phyloP scores from a whole-genome alignment of 2,329 filamentous ascomycete species.

The Fusarium xyrophilum region DNA sequence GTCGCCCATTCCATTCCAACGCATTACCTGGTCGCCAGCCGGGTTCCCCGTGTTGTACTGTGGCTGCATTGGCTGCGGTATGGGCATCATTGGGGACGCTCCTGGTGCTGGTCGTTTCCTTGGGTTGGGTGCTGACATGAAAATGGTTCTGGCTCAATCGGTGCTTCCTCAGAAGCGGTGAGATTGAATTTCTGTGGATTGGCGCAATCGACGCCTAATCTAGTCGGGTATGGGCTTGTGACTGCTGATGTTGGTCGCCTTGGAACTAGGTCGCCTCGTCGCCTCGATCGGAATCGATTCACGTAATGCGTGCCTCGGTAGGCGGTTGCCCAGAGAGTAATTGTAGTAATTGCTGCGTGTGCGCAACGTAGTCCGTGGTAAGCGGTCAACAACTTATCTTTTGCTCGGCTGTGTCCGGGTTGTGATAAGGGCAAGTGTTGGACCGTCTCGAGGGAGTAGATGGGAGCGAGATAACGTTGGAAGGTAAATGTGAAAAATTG shows the following conservation, averaged over 20 bases:
- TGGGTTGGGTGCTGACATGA: constrained; percentile 59
- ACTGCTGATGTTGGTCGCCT: constrained; percentile 17
- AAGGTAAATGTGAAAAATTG: constrained; percentile 3
- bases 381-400: constrained; percentile 11
- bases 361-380: constrained; percentile 18
- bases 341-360: background rate
- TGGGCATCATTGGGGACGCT: constrained; percentile 67
- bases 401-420: constrained; percentile 6
- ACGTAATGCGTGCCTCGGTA: background rate
- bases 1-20: constrained; percentile 54
- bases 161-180: constrained; percentile 23
- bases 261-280: constrained; percentile 12
- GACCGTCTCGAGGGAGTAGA: background rate
- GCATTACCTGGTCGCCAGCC: constrained; percentile 55
- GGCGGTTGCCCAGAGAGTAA: background rate
- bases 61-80: constrained; percentile 59
- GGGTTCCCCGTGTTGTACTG: constrained; percentile 55
- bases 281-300: constrained; percentile 2
- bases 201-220: constrained; percentile 33
- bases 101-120: constrained; percentile 80
- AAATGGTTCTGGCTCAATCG: background rate
- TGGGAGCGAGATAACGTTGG: constrained; percentile 1
- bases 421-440: background rate
- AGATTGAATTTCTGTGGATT: constrained; percentile 9
- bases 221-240: constrained; percentile 20